phyloP scores from a whole-genome alignment of 148 eudicot genomes.

The Chenopodium suecicum region DNA sequence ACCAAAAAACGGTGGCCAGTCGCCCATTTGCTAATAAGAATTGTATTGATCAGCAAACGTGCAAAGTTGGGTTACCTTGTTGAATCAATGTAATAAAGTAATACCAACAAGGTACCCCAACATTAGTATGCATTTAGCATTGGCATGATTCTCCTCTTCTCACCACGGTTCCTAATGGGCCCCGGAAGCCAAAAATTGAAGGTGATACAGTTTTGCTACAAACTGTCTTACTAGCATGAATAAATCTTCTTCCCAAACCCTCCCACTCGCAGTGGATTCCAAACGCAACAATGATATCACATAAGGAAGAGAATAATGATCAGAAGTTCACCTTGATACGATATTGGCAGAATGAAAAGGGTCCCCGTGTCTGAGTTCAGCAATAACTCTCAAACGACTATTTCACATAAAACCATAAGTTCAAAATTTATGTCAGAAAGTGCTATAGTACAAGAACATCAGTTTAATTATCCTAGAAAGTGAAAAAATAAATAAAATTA shows the following conservation, averaged over 20 bases:
- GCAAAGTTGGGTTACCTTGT: not conserved
- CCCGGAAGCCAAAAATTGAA: not conserved
- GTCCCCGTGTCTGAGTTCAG: slow-evolving; percentile 61
- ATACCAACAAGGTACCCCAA: not conserved
- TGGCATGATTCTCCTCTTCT: not conserved
- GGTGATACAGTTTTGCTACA: not conserved
- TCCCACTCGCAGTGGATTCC: not conserved
- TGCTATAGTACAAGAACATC: slow-evolving; percentile 12
- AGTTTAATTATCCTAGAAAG: not conserved
- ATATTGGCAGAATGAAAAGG: slow-evolving; percentile 65
- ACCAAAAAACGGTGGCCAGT: not conserved
- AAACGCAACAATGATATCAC: not conserved
- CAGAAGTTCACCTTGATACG: slow-evolving; percentile 47
- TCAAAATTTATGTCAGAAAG: not conserved
- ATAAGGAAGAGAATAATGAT: not conserved
- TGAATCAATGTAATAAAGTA: not conserved
- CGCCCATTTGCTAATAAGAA: not conserved
- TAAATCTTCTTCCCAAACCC: not conserved
- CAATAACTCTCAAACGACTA: slow-evolving; percentile 68
- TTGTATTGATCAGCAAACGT: not conserved
- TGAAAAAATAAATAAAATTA: not conserved
- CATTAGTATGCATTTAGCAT: not conserved
- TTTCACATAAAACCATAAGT: slow-evolving; percentile 21
- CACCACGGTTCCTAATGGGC: not conserved
- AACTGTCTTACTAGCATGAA: not conserved